Evolutionary conservation across 2,329 filamentous ascomycete genomes (phyloP).

Genomic region (Paraconiothyrium brasiliense): DNA sequence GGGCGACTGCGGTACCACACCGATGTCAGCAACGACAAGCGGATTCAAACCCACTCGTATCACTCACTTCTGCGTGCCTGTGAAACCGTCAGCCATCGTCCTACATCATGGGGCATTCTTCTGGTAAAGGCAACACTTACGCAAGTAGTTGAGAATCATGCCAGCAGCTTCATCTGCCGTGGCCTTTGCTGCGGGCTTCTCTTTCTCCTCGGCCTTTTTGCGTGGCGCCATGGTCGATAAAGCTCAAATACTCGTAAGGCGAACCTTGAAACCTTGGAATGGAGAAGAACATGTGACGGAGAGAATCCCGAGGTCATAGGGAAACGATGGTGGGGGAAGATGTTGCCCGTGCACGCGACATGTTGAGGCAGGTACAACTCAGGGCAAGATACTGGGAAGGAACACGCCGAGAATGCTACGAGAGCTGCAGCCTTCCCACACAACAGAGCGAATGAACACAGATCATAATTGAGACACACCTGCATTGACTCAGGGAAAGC

Average conservation of each 20-base stretch:
- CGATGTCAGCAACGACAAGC: neutral
- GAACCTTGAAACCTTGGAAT: neutral
- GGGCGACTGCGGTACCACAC: slow-evolving; percentile 54
- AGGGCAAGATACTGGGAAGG: neutral
- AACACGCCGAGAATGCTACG: neutral
- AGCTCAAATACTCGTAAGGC: neutral
- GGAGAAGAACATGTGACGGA: neutral
- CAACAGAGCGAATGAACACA: neutral
- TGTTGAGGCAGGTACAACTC: slow-evolving; percentile 2
- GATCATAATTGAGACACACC: neutral
- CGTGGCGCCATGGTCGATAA: slow-evolving; percentile 45
- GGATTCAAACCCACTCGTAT: slow-evolving; percentile 19
- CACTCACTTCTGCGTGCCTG: slow-evolving; percentile 60
- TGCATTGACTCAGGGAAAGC: neutral
- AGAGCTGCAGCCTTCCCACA: neutral
- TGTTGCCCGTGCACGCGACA: neutral
- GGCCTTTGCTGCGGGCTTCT: slow-evolving; percentile 32
- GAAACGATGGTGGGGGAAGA: neutral
- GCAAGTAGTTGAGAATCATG: slow-evolving; percentile 61
- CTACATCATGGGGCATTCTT: slow-evolving; percentile 4
- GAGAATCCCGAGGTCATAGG: no score
- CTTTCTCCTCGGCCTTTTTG: slow-evolving; percentile 49
- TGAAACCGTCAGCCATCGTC: slow-evolving; percentile 17
- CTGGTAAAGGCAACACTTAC: slow-evolving; percentile 45
- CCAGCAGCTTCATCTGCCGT: slow-evolving; percentile 47